Percentiles rank a stretch among this genome's conserved stretches.
phyloP scores from a whole-genome alignment of 75 land plant genomes.

The Sequoiadendron giganteum region DNA sequence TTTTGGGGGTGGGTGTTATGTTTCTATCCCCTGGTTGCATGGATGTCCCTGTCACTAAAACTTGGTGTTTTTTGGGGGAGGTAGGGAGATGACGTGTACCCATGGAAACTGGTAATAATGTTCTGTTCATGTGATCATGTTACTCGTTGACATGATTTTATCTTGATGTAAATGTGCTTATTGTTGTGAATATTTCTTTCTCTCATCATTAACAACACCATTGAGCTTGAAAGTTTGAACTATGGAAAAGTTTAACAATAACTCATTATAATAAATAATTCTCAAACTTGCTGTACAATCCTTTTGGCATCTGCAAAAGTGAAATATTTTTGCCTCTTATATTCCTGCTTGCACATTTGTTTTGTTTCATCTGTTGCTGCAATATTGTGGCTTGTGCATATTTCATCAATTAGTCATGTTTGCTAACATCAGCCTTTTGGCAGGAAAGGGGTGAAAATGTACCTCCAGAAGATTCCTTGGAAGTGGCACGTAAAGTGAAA shows the following conservation, averaged over 20 bases:
- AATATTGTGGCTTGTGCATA: not conserved
- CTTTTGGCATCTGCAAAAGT: not conserved
- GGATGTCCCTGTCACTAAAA: no score
- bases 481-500: slow-evolving; percentile 93
- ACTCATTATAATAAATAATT: not conserved
- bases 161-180: not conserved
- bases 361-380: not conserved
- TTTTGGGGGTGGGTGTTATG: no score
- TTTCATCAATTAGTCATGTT: not conserved
- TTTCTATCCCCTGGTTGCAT: no score
- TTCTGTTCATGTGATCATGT: not conserved
- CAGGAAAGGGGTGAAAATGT: slow-evolving; percentile 97
- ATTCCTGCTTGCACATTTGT: not conserved
- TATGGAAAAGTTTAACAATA: not conserved
- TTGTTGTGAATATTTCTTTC: not conserved
- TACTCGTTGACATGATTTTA: not conserved
- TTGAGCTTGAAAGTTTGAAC: not conserved
- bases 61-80: no score
- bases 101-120: not conserved
- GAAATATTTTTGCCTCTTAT: not conserved
- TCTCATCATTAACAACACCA: not conserved
- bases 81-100: no score
- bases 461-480: slow-evolving; percentile 98
- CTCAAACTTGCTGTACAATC: not conserved
- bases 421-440: slow-evolving; percentile 7